Conservation (phyloP, 2,329 filamentous ascomycete species). For the Zelopaecilomyces penicillatus region DNA sequence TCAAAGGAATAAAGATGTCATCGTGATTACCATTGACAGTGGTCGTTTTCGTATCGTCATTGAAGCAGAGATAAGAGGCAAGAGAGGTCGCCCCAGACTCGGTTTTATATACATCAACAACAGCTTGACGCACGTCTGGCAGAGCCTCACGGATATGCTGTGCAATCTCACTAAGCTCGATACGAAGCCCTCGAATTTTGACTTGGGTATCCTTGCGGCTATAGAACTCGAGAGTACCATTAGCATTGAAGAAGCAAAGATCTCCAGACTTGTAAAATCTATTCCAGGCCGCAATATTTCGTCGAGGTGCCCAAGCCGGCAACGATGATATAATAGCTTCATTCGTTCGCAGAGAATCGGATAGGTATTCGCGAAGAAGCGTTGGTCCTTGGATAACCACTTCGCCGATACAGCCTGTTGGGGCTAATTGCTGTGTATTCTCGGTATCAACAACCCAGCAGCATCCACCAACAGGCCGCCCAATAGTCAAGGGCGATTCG, state of each 20-base stretch:
- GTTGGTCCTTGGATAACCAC: constrained; percentile 33
- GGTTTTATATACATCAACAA: not conserved
- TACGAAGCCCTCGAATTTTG: not conserved
- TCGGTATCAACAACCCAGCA: constrained; percentile 8
- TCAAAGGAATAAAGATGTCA: not conserved
- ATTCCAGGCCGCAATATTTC: not conserved
- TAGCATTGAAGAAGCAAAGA: constrained; percentile 2
- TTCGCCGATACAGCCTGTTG: constrained; percentile 26
- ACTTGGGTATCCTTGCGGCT: not conserved
- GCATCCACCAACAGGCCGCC: constrained; percentile 2
- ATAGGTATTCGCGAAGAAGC: constrained; percentile 41
- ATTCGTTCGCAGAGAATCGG: constrained; percentile 36
- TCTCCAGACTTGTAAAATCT: not conserved
- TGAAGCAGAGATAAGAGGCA: not conserved
- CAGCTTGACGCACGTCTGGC: not conserved
- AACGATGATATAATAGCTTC: constrained; percentile 28
- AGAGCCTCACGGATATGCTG: not conserved
- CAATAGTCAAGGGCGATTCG: constrained; percentile 2
- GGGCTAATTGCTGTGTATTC: constrained; percentile 14
- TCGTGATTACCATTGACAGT: not conserved
- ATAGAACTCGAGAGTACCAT: not conserved
- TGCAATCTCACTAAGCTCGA: not conserved
- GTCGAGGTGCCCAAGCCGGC: constrained; percentile 1
- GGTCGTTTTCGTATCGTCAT: not conserved
- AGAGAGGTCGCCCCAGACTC: not conserved